phyloP scores from a whole-genome alignment of 2,329 filamentous ascomycete genomes.

The Drechmeria coniospora region DNA sequence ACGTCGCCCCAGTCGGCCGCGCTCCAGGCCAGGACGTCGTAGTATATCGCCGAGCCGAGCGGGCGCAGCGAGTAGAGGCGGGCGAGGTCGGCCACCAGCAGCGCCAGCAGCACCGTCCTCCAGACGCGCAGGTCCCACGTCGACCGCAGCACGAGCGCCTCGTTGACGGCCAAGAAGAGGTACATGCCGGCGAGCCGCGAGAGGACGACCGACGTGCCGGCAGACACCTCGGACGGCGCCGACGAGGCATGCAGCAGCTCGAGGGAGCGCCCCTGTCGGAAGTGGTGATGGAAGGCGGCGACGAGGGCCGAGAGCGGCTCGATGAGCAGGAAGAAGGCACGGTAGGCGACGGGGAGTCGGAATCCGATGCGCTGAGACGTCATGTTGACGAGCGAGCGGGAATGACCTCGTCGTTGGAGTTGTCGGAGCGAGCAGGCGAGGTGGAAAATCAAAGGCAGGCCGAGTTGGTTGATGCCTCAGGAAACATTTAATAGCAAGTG shows the following conservation, averaged over 20 bases:
- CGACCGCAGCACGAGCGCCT: constrained; percentile 57
- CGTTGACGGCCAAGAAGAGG: constrained; percentile 60
- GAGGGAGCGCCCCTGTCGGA: constrained; percentile 42
- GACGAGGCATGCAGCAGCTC: constrained; percentile 43
- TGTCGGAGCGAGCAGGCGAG: not conserved
- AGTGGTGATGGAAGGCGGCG: constrained; percentile 36
- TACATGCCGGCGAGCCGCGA: constrained; percentile 69
- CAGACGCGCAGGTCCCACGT: constrained; percentile 56
- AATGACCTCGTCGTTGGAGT: too few species aligned
- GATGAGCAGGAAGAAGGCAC: constrained; percentile 59
- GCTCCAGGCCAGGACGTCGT: constrained; percentile 47
- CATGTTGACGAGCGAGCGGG: constrained; percentile 6
- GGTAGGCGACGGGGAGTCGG: constrained; percentile 45
- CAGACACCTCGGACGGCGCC: constrained; percentile 28
- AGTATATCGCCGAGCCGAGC: constrained; percentile 48
- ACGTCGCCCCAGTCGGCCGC: constrained; percentile 54
- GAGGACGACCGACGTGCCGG: constrained; percentile 49
- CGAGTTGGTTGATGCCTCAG: too few species aligned
- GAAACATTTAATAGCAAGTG: too few species aligned
- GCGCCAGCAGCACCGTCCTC: constrained; percentile 47
- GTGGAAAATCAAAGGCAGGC: not conserved
- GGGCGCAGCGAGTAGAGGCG: constrained; percentile 52
- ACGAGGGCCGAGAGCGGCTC: constrained; percentile 43
- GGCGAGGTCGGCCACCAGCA: constrained; percentile 62
- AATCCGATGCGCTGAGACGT: constrained; percentile 18